Evolutionary conservation across 306 rosid species (phyloP), one percentile per base, ranked within the genome.

Genomic region (Oxytropis ochrocephala): DNA sequence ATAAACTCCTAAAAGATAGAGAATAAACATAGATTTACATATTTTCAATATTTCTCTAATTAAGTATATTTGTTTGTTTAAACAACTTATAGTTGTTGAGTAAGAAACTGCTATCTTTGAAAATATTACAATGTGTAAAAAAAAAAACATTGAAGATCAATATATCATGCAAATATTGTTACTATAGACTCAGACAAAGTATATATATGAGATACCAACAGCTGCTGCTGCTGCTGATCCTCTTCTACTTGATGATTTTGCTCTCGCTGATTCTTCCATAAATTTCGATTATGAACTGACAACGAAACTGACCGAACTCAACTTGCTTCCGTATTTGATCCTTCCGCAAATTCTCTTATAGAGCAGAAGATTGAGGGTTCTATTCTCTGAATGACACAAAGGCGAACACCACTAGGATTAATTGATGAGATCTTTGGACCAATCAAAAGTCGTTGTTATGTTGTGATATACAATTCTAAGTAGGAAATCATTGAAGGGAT

Each of bases 351-450:
- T 30, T 67, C 71, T 43, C 54, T 75, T 11, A 75, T 81, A 57
- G 87, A 51, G 61, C 72, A 81, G 63, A 82, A 52, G 55, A 52
- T 85, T 57, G 72, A 89, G 44, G 97, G 94, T 32, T 89, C 96
- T 14, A 74, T 87, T 75, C 85, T 91, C 59, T 91, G 94, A 91
- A 78, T 89, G 42, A 84, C 94, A 2, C 81, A 80, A 72, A 66
- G 74, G 52, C 77, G 72, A 78, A 72, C 80, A 5, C 91, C 89
- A 0, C 75, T 92, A 18, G 94, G 96, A 55, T 56, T 84, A 49
- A 78, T 85, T 24, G 96, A 89, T 78, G 97, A 92, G 64, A 84
- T 87, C 46, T 89, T 89, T 69, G 95, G 95, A 42, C 97, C 88
- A 8, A 91, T 91, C n/a, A 63, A 66, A 81, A 57, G 71, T 38